These are phyloP conservation scores for Pseudohalonectria lignicola DNA, from an alignment of 2,329 filamentous ascomycete genomes.

Conservation along the genomic window DNA sequence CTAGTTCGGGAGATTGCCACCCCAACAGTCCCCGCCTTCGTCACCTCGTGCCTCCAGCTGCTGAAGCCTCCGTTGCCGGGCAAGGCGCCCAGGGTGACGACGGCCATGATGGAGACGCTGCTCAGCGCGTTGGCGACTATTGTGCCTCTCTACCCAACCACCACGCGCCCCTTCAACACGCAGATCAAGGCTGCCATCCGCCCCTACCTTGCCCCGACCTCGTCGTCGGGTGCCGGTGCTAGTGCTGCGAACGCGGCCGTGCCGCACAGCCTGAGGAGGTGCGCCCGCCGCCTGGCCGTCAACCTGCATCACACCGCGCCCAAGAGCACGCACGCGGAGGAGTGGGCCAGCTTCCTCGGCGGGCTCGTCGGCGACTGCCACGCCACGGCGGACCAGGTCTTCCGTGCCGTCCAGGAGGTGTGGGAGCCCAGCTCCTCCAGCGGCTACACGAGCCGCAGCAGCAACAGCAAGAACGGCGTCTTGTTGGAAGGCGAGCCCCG, in stretches of 20 bases:
- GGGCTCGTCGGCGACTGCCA: constrained; percentile 56
- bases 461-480: too few species aligned
- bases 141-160: constrained; percentile 71
- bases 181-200: constrained; percentile 55
- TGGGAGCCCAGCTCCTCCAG: constrained; percentile 60
- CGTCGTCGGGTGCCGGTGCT: too few species aligned
- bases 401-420: constrained; percentile 69
- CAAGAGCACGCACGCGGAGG: constrained; percentile 65
- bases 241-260: constrained; percentile 33
- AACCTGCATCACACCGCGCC: constrained; percentile 70
- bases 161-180: constrained; percentile 64
- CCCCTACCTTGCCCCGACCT: constrained; percentile 53
- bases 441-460: constrained; percentile 17
- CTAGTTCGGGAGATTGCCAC: constrained; percentile 81
- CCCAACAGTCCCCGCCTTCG: constrained; percentile 64
- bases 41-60: constrained; percentile 62
- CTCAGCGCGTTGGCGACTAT: constrained; percentile 62
- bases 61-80: constrained; percentile 32
- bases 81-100: constrained; percentile 26
- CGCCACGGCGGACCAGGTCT: constrained; percentile 60
- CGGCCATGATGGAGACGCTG: constrained; percentile 51
- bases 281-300: constrained; percentile 55
- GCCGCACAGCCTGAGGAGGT: constrained; percentile 39
- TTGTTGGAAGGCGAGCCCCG: constrained; percentile 33
- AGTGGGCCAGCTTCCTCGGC: constrained; percentile 63